A percentile compares a stretch with the other conserved stretches of the same genome.
These are phyloP conservation scores for Eucalyptus tenuipes DNA, from an alignment of 345 rosid species.

Conservation along the genomic window DNA sequence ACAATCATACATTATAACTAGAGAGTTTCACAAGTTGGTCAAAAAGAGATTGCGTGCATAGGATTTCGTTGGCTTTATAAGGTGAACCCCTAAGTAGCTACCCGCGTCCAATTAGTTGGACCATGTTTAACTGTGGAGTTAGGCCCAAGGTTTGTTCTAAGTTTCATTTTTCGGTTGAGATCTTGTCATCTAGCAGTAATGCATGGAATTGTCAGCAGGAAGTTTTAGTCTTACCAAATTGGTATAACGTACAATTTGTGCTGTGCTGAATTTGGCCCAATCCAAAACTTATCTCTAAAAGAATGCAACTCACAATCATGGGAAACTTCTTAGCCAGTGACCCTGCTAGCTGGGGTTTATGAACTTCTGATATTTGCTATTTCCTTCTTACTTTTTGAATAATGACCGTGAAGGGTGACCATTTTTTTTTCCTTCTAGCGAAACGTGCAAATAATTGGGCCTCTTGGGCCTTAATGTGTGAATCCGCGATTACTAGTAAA, in stretches of 20 bases:
- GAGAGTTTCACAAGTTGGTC: background rate
- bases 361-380: background rate
- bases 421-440: background rate
- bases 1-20: background rate
- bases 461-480: background rate
- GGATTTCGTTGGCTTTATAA: background rate
- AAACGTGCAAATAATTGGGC: background rate
- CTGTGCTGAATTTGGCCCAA: background rate
- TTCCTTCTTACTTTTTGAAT: background rate
- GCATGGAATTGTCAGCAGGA: background rate
- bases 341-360: background rate
- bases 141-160: background rate
- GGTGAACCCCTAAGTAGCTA: background rate
- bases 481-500: rapidly evolving
- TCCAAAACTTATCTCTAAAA: background rate
- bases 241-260: background rate
- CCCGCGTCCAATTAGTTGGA: background rate
- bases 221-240: background rate
- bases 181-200: background rate
- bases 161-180: background rate
- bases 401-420: background rate
- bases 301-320: background rate
- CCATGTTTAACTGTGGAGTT: background rate
- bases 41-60: background rate
- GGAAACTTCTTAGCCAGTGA: background rate